Evolutionary conservation across 306 rosid species (phyloP).

Genomic region (Trichosanthes cucumerina): DNA sequence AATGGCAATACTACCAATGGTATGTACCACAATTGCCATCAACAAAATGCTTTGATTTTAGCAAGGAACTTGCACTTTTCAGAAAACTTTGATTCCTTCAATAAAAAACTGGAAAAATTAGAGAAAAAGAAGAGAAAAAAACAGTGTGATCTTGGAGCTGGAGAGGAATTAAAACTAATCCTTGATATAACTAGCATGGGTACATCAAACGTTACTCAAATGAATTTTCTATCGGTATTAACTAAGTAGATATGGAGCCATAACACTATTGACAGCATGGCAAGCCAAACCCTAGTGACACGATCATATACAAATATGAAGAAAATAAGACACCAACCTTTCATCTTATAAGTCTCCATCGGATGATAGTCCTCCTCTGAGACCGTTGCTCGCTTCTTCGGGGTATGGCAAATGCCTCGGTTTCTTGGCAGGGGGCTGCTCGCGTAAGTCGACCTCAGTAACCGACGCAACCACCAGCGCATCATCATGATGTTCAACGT

Average conservation of each 20-base stretch:
- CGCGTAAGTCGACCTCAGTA: constrained; percentile 19
- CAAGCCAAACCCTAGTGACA: constrained; percentile 1
- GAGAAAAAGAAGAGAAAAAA: not conserved
- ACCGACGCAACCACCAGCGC: constrained; percentile 20
- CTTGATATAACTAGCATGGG: not conserved
- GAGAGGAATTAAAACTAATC: not conserved
- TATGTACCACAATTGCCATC: not conserved
- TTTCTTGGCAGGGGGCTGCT: constrained; percentile 47
- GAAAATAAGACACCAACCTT: not conserved
- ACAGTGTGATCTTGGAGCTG: not conserved
- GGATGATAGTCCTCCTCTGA: not conserved
- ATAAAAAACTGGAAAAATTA: not conserved
- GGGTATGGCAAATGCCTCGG: constrained; percentile 15
- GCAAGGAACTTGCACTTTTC: not conserved
- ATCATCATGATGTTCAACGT: constrained; percentile 9
- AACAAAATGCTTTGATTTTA: not conserved
- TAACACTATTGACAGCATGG: constrained; percentile 18
- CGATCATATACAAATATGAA: constrained; percentile 9
- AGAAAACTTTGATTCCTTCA: not conserved
- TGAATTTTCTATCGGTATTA: not conserved
- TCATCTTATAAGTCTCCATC: not conserved
- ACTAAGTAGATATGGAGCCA: constrained; percentile 5
- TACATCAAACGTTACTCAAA: constrained; percentile 8
- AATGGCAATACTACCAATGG: not conserved
- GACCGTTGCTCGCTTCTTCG: constrained; percentile 11